Conservation (phyloP, 2,329 filamentous ascomycete genomes). For the Fusarium veterinarium region DNA sequence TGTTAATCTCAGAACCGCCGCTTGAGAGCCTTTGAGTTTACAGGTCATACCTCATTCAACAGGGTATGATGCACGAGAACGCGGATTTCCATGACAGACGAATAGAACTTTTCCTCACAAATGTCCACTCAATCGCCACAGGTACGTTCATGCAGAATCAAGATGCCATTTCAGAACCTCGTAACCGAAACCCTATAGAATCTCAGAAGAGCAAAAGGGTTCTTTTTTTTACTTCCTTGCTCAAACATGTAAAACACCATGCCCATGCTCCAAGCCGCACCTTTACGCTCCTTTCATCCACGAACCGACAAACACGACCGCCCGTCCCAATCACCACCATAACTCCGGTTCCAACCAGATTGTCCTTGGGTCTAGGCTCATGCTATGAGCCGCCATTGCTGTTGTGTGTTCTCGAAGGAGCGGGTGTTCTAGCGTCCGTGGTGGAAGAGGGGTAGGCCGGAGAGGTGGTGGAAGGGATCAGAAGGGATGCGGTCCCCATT, state of each 20-base stretch:
- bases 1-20: neutral
- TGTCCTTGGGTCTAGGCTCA: slow-evolving; percentile 24
- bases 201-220: slow-evolving; percentile 47
- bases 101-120: neutral
- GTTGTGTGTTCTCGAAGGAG: slow-evolving; percentile 14
- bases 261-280: slow-evolving; percentile 50
- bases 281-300: slow-evolving; percentile 33
- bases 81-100: neutral
- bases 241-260: slow-evolving; percentile 52
- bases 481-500: slow-evolving; percentile 37
- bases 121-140: neutral
- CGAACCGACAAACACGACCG: slow-evolving; percentile 36
- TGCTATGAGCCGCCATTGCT: slow-evolving; percentile 22
- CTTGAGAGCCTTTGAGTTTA: neutral
- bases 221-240: slow-evolving; percentile 45
- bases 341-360: slow-evolving; percentile 22
- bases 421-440: slow-evolving; percentile 19
- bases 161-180: slow-evolving; percentile 52
- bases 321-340: slow-evolving; percentile 32
- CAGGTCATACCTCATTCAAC: neutral
- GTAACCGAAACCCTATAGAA: slow-evolving; percentile 49
- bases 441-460: slow-evolving; percentile 20
- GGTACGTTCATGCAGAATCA: slow-evolving; percentile 48
- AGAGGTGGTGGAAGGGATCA: slow-evolving; percentile 34
- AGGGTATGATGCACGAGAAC: neutral